Base-by-base conservation (phyloP, 176 grass and related monocot species). In the Triticum timopheevii region DNA sequence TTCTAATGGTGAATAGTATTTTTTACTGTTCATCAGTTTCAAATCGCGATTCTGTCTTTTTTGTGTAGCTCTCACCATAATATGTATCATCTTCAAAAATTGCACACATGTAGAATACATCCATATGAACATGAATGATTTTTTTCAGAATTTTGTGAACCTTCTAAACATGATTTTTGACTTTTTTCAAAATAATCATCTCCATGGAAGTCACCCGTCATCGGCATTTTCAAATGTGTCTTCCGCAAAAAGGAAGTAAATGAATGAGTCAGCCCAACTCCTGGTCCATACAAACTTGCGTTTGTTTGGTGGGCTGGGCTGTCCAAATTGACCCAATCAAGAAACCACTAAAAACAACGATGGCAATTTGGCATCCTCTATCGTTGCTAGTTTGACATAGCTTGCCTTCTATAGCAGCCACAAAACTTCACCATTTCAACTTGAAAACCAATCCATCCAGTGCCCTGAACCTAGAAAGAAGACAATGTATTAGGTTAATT, bases 271-370 rank as follows among this genome's bases (percentile, higher is more conserved):
- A 70, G 38, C 61, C 3, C 22, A 64, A 24, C 23, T 44, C 61
- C 23, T 69, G 31, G 13, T 74, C 81, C 22, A 52, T 17, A 52
- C 15, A 17, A 52, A 52, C 49, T 31, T 42, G 58, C 75, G 68
- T 50, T 83, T 49, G 28, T 75, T 65, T 50, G 27, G 25, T 88
- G 86, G 80, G 62, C 62, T 83, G 86, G 86, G 80, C 72, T 33
- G 47, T 82, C 72, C 61, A 56, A 34, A 13, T 83, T 83, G 80
- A 88, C 80, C 62, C 23, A 68, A 58, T 66, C 24, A 25, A 23
- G 19, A 88, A 77, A 82, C n/a, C 61, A 77, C 12, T 31, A 10
- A 61, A 34, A 47, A 54, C 44, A 34, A 8, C 30, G 31, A 58
- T 27, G 16, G 5, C 87, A 84, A 79, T 79, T 84, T 79, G 38